Evolutionary conservation across 176 grass and related monocot genomes (phyloP), one percentile per base, ranked within the genome.

Genomic region (Cenchrus fungigraminus): DNA sequence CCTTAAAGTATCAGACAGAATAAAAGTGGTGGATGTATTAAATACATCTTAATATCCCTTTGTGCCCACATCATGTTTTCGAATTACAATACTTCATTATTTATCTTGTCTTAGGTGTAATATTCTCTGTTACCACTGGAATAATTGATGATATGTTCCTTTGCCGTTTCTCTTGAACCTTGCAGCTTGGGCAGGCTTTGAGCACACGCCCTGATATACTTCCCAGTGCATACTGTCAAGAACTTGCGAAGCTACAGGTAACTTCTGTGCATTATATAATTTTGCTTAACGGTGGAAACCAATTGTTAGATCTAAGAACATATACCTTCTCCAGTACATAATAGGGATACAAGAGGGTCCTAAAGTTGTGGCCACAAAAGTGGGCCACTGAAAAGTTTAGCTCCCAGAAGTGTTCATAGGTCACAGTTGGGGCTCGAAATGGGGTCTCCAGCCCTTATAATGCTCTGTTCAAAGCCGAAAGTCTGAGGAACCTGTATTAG

Each of bases 181-280:
- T 82, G 46, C 81, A 98, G 93, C 91, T 98, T 68, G 96, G 96
- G 53, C 96, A 98, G 68, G 96, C 96, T 86, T 83, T 98, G 78
- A 98, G 96, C 89, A 98, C 96, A 37, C 86, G 86, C 28, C 68
- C 91, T 69, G 96, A 98, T 91, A 98, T 98, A 74, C 87, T 98
- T 73, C 91, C 96, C 12, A 91, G 65, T 83, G 89, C 89, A 54
- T 98, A 98, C 83, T 98, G 96, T 80, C 88, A 92, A 86, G 93
- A 98, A 79, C 96, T 98, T 71, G 91, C 93, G 43, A 94, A 94
- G 65, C 71, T 98, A 83, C 96, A 98, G 93, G 93, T 98, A 87
- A 32, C 22, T 68, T 15, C 40, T 43, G 58, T 74, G 59, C 6
- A 22, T 86, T 51, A 11, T 78, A 73, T 78, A 42, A 4, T 82